Conservation (phyloP, 108 stramenopile species). For the Aureococcus anophagefferens region DNA sequence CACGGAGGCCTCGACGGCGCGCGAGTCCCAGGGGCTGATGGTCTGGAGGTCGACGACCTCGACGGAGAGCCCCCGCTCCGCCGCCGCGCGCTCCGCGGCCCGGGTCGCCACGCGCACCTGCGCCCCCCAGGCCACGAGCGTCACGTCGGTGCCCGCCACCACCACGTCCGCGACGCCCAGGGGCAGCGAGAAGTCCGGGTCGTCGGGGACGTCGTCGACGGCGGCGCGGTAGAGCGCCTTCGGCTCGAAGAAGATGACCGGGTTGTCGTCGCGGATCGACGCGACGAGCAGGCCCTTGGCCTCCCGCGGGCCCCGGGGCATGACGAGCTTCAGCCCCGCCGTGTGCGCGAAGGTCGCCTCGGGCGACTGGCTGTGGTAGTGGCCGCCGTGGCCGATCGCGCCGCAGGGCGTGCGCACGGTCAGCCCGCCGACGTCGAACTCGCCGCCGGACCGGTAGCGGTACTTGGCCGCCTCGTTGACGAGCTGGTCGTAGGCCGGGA, state of each 20-base stretch:
- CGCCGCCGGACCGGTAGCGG: slow-evolving; percentile 81
- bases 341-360: slow-evolving; percentile 90
- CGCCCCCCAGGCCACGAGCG: slow-evolving; percentile 86
- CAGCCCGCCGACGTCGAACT: slow-evolving; percentile 91
- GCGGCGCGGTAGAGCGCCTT: slow-evolving; percentile 90
- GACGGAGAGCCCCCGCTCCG: no score
- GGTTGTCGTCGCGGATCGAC: slow-evolving; percentile 77
- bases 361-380: slow-evolving; percentile 91
- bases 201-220: slow-evolving; percentile 85
- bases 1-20: slow-evolving; percentile 64
- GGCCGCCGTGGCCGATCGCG: slow-evolving; percentile 82
- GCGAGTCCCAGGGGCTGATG: slow-evolving; percentile 84
- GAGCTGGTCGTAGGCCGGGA: slow-evolving; percentile 92
- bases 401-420: slow-evolving; percentile 85
- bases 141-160: slow-evolving; percentile 72
- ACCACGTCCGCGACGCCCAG: slow-evolving; percentile 81
- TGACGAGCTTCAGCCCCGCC: slow-evolving; percentile 86
- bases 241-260: slow-evolving; percentile 92
- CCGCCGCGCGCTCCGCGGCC: slow-evolving; percentile 71
- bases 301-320: slow-evolving; percentile 78
- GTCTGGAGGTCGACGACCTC: slow-evolving; percentile 94
- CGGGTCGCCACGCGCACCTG: slow-evolving; percentile 63
- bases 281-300: slow-evolving; percentile 86
- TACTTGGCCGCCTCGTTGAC: slow-evolving; percentile 96
- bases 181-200: slow-evolving; percentile 80